Evolutionary conservation across 2,329 filamentous ascomycete genomes (phyloP).

Genomic region (Pleoardoris graminearum): DNA sequence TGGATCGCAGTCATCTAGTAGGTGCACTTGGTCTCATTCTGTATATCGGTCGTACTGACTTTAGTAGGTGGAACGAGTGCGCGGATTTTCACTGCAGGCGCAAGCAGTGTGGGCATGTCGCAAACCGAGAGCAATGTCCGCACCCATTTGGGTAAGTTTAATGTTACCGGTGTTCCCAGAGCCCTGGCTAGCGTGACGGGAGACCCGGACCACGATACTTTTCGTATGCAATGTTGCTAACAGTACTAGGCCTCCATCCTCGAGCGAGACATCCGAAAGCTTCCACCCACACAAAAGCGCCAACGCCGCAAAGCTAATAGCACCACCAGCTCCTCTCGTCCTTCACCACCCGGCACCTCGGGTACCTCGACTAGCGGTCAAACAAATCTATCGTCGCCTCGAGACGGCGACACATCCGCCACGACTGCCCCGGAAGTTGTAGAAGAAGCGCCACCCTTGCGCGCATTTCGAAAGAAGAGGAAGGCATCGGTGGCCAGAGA

Average conservation of each 20-base stretch:
- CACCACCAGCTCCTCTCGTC: constrained; percentile 25
- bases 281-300: constrained; percentile 47
- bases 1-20: constrained; percentile 55
- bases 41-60: constrained; percentile 27
- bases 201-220: too few relatives aligned
- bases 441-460: constrained; percentile 46
- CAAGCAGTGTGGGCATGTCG: constrained; percentile 57
- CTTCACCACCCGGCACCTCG: constrained; percentile 40
- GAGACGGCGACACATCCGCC: constrained; percentile 39
- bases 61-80: constrained; percentile 52
- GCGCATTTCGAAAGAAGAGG: constrained; percentile 51
- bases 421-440: constrained; percentile 42
- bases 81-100: constrained; percentile 58
- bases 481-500: constrained; percentile 31
- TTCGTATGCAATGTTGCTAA: background rate
- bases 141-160: constrained; percentile 52
- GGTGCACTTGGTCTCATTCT: constrained; percentile 12
- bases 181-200: background rate
- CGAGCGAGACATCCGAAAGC: constrained; percentile 56
- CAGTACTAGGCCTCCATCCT: constrained; percentile 46
- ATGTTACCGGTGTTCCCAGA: background rate
- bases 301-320: constrained; percentile 33
- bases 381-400: constrained; percentile 32
- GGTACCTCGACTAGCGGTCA: constrained; percentile 46
- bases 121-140: constrained; percentile 49